Evolutionary conservation across 1,284 basidiomycete species (phyloP).

Genomic region (Phylloporus sp.): DNA sequence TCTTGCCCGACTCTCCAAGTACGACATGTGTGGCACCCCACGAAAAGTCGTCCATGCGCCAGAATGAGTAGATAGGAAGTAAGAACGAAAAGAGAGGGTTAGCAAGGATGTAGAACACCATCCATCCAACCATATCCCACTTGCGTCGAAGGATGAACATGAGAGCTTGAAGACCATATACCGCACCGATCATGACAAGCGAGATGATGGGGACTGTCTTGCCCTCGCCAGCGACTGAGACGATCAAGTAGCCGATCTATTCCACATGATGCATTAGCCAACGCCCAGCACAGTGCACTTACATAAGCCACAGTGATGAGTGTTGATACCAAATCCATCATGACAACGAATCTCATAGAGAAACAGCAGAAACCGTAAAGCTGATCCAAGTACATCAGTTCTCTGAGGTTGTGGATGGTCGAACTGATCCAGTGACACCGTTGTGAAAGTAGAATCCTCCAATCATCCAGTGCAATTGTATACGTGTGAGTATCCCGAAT

Average conservation of each 20-base stretch:
- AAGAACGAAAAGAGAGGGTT: slow-evolving; percentile 93
- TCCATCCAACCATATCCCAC: slow-evolving; percentile 98
- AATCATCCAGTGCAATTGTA: slow-evolving; percentile 92
- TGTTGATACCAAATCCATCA: slow-evolving; percentile 92
- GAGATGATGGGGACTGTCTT: slow-evolving; percentile 78
- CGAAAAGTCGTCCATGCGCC: slow-evolving; percentile 99
- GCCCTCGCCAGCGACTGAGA: slow-evolving; percentile 68
- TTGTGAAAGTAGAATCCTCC: slow-evolving; percentile 95
- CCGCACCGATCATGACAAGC: slow-evolving; percentile 89
- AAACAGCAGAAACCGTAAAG: slow-evolving; percentile 98
- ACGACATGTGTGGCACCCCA: slow-evolving; percentile 97
- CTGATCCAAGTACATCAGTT: slow-evolving; percentile 90
- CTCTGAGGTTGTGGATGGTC: slow-evolving; percentile 95
- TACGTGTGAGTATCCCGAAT: slow-evolving; percentile 91
- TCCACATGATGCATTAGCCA: slow-evolving; percentile 15
- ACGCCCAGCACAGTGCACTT: too few relatives aligned
- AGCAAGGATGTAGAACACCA: slow-evolving; percentile 94
- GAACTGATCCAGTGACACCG: slow-evolving; percentile 99
- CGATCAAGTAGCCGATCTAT: slow-evolving; percentile 87
- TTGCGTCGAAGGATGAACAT: slow-evolving; percentile 88
- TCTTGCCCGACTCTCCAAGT: slow-evolving; percentile 93
- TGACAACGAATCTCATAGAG: slow-evolving; percentile 98
- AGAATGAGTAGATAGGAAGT: slow-evolving; percentile 96
- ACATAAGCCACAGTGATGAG: slow-evolving; percentile 94
- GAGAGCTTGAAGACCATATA: slow-evolving; percentile 90